Conservation (phyloP, 2,329 filamentous ascomycete genomes). For the Orbilia javanica region DNA sequence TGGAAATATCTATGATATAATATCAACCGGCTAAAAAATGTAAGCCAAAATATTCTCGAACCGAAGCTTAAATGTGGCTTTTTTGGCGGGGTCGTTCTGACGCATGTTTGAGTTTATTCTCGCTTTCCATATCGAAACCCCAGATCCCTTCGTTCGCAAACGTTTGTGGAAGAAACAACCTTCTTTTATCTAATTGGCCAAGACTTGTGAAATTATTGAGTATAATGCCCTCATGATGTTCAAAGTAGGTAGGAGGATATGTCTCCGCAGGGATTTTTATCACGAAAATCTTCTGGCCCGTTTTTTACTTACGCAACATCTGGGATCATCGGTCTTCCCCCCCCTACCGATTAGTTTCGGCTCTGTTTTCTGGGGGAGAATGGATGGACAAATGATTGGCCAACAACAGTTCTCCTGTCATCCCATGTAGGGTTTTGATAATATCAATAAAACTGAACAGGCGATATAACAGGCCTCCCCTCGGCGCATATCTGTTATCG, state of each 20-base stretch:
- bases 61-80: not conserved
- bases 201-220: conserved; percentile 12
- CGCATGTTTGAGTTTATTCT: conserved; percentile 29
- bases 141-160: conserved; percentile 9
- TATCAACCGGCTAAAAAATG: conserved; percentile 3
- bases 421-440: conserved; percentile 37
- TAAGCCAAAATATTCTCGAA: conserved; percentile 4
- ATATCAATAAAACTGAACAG: conserved; percentile 7
- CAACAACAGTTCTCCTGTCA: conserved; percentile 2
- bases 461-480: not conserved
- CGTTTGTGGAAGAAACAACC: conserved; percentile 4
- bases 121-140: conserved; percentile 30
- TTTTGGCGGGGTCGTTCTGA: conserved; percentile 9
- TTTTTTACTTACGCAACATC: not conserved
- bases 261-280: conserved; percentile 24
- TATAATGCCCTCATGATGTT: conserved; percentile 1
- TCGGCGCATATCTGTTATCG: conserved; percentile 32
- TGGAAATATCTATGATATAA: no score
- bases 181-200: not conserved
- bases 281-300: not conserved
- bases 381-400: conserved; percentile 45
- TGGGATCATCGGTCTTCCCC: not conserved
- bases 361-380: conserved; percentile 30
- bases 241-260: conserved; percentile 33
- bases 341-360: conserved; percentile 18